phyloP scores from a whole-genome alignment of 2,329 filamentous ascomycete genomes.

The Trichoderma brevicompactum region DNA sequence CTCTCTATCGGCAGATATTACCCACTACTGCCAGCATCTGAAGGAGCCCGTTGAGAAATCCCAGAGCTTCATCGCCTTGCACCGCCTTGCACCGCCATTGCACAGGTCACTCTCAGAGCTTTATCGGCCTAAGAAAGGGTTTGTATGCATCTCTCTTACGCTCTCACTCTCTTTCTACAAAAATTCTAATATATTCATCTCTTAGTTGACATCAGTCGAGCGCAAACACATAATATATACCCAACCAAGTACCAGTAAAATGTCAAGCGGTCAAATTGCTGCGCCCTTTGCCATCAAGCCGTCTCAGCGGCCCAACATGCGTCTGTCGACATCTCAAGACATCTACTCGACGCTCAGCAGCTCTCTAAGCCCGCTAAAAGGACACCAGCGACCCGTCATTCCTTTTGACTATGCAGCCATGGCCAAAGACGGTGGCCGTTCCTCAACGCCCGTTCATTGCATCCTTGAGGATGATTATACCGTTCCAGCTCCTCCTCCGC shows the following conservation, averaged over 20 bases:
- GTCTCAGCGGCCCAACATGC: conserved; percentile 50
- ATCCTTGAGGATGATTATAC: conserved; percentile 64
- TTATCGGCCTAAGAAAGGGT: neutral
- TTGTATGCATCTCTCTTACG: neutral
- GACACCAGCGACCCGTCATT: conserved; percentile 17
- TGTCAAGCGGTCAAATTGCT: conserved; percentile 45
- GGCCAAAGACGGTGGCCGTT: conserved; percentile 47
- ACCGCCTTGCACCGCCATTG: neutral
- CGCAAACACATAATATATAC: neutral
- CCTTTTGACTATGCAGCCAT: conserved; percentile 50
- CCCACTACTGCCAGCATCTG: neutral
- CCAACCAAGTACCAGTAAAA: conserved; percentile 33
- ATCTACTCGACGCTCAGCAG: conserved; percentile 57
- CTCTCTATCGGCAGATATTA: conserved; percentile 2
- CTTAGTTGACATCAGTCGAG: neutral
- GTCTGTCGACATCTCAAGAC: conserved; percentile 49
- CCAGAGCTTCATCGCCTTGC: neutral
- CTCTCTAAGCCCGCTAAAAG: conserved; percentile 18
- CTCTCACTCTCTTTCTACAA: neutral
- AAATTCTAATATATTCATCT: neutral
- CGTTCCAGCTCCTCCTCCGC: conserved; percentile 67
- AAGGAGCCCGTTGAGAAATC: neutral
- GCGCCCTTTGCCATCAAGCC: conserved; percentile 55
- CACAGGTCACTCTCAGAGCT: neutral
- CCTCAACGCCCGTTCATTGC: conserved; percentile 53